Evolutionary conservation across 2,329 filamentous ascomycete genomes (phyloP).

Genomic region (Phaeosphaeriaceae sp.): DNA sequence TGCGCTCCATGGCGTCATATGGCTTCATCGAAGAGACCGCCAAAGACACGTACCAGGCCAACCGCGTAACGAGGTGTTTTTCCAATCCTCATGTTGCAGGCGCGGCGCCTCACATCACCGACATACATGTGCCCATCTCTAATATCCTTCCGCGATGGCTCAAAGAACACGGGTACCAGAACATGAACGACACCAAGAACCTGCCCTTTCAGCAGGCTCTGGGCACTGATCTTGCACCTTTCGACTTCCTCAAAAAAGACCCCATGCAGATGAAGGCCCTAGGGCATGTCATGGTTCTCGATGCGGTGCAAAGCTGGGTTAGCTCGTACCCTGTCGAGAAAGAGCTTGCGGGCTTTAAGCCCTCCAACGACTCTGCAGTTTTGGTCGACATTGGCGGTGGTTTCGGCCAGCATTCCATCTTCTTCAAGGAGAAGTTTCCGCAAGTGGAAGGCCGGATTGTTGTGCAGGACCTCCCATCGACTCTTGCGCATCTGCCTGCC

Average conservation of each 20-base stretch:
- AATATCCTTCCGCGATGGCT: constrained; percentile 42
- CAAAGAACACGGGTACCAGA: constrained; percentile 31
- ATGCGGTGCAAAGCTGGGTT: constrained; percentile 27
- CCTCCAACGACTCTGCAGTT: constrained; percentile 21
- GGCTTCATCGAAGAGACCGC: constrained; percentile 37
- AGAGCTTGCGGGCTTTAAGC: constrained; percentile 20
- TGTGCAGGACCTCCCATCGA: constrained; percentile 36
- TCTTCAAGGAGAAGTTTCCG: constrained; percentile 27
- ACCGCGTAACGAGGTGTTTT: constrained; percentile 35
- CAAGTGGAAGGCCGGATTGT: constrained; percentile 23
- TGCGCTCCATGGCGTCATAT: constrained; percentile 44
- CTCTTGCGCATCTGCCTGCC: constrained; percentile 20
- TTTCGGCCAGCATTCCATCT: constrained; percentile 34
- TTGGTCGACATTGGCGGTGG: constrained; percentile 44
- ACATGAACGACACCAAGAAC: constrained; percentile 31
- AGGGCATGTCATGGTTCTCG: constrained; percentile 36
- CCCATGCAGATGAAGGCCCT: constrained; percentile 36
- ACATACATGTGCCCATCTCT: constrained; percentile 26
- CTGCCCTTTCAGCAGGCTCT: constrained; percentile 36
- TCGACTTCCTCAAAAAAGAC: constrained; percentile 37
- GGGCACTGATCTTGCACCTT: constrained; percentile 31
- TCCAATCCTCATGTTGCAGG: constrained; percentile 34
- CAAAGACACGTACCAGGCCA: constrained; percentile 37
- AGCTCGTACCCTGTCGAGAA: constrained; percentile 26
- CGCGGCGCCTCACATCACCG: constrained; percentile 31